These are phyloP conservation scores for Blastobotrys elegans DNA, from an alignment of 1,139 yeast species.

Conservation along the genomic window DNA sequence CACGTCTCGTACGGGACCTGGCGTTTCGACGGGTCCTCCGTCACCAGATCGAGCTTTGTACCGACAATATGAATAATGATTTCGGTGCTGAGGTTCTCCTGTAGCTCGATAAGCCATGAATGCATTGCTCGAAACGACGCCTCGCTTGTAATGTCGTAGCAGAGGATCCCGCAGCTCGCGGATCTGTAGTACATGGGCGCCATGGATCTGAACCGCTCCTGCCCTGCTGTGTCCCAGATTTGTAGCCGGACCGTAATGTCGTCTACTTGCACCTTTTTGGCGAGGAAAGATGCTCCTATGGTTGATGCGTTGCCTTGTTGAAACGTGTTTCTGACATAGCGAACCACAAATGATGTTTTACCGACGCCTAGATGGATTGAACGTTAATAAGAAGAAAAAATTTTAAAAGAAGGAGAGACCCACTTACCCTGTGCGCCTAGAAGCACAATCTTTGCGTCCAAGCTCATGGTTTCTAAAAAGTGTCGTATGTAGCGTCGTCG, in stretches of 20 bases:
- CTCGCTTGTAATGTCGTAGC: constrained; percentile 89
- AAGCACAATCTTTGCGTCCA: constrained; percentile 37
- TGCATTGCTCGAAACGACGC: constrained; percentile 90
- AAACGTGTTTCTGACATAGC: constrained; percentile 87
- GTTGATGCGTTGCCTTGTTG: constrained; percentile 92
- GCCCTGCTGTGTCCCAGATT: constrained; percentile 96
- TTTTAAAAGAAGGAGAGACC: constrained; percentile 23
- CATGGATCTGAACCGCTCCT: constrained; percentile 84
- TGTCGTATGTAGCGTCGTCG: too few species aligned
- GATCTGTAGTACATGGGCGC: constrained; percentile 95
- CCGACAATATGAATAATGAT: constrained; percentile 86
- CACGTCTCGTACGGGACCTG: constrained; percentile 37
- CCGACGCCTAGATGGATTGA: too few species aligned
- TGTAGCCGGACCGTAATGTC: constrained; percentile 82
- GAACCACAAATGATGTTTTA: constrained; percentile 78
- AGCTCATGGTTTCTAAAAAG: constrained; percentile 31
- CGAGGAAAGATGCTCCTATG: constrained; percentile 89
- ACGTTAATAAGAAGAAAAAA: too few species aligned
- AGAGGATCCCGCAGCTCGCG: constrained; percentile 90
- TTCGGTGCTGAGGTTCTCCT: constrained; percentile 77
- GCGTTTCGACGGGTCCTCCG: constrained; percentile 33
- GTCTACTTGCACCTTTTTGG: constrained; percentile 84
- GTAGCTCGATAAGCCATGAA: constrained; percentile 81
- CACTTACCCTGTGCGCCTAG: constrained; percentile 38
- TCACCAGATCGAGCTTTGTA: constrained; percentile 68